Percentiles rank a stretch among this genome's conserved stretches.
phyloP scores from a whole-genome alignment of 2,329 filamentous ascomycete species.

The Colletotrichum chrysophilum region DNA sequence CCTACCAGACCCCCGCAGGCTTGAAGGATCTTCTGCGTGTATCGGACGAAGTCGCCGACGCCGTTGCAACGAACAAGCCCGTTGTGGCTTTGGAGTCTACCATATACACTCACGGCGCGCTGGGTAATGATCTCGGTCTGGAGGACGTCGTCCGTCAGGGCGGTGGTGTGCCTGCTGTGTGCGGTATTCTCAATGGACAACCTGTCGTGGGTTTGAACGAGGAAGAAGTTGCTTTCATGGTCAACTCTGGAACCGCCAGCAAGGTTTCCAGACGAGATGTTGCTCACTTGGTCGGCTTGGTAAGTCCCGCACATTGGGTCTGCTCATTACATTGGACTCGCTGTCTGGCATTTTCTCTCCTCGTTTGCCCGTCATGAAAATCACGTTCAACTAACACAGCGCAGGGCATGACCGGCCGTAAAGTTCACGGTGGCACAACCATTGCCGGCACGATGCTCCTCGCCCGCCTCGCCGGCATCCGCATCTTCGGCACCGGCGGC shows the following conservation, averaged over 20 bases:
- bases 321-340: not conserved
- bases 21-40: constrained; percentile 64
- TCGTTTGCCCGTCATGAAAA: not conserved
- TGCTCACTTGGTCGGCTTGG: constrained; percentile 79
- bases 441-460: constrained; percentile 93
- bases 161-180: constrained; percentile 87
- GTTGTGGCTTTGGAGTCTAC: constrained; percentile 94
- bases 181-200: constrained; percentile 84
- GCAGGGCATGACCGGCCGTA: constrained; percentile 68
- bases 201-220: constrained; percentile 79
- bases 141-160: constrained; percentile 81
- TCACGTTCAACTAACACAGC: not conserved
- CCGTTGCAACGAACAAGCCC: constrained; percentile 74
- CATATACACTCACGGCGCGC: constrained; percentile 93
- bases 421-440: constrained; percentile 87
- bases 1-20: constrained; percentile 26
- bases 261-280: constrained; percentile 92
- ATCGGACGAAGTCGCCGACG: constrained; percentile 83
- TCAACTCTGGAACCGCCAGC: constrained; percentile 67
- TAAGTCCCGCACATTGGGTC: constrained; percentile 43
- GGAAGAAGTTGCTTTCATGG: constrained; percentile 76
- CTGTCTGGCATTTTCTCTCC: not conserved
- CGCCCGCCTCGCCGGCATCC: constrained; percentile 84
- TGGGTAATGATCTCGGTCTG: constrained; percentile 75
- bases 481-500: constrained; percentile 92